Evolutionary conservation across 2,329 filamentous ascomycete genomes (phyloP).

Genomic region (Hypoxylon sp.): DNA sequence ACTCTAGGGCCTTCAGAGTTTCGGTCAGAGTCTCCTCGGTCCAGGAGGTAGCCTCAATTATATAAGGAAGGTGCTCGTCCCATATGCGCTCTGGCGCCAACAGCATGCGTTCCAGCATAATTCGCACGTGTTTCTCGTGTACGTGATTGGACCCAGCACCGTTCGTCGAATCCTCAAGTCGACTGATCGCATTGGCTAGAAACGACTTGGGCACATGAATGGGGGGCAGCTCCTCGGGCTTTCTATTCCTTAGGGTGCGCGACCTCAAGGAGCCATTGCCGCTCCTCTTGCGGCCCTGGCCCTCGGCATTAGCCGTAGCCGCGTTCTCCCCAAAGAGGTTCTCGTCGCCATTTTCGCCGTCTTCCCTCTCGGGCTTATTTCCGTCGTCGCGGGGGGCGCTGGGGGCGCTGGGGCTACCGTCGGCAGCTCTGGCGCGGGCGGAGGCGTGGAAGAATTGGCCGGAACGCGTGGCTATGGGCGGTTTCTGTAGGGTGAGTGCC

Average conservation of each 20-base stretch:
- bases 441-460: slow-evolving; percentile 47
- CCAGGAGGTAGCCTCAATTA: slow-evolving; percentile 38
- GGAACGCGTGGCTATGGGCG: slow-evolving; percentile 31
- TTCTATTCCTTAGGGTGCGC: slow-evolving; percentile 46
- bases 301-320: slow-evolving; percentile 40
- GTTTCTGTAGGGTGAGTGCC: slow-evolving; percentile 43
- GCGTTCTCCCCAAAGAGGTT: slow-evolving; percentile 45
- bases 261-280: slow-evolving; percentile 41
- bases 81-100: not conserved
- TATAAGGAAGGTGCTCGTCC: slow-evolving; percentile 10
- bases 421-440: slow-evolving; percentile 35
- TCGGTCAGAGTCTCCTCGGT: slow-evolving; percentile 21
- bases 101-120: slow-evolving; percentile 22
- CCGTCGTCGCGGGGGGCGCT: slow-evolving; percentile 42
- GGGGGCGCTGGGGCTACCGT: slow-evolving; percentile 38
- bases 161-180: slow-evolving; percentile 53
- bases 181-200: slow-evolving; percentile 63
- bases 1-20: slow-evolving; percentile 22
- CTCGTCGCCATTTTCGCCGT: slow-evolving; percentile 37
- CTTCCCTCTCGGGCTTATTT: slow-evolving; percentile 44
- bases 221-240: slow-evolving; percentile 62
- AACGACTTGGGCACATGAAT: slow-evolving; percentile 71
- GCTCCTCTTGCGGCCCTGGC: slow-evolving; percentile 47
- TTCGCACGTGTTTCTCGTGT: slow-evolving; percentile 19
- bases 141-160: slow-evolving; percentile 18